Evolutionary conservation across 306 rosid genomes (phyloP), one percentile per base, ranked within the genome.

Genomic region (Rosa chinensis): DNA sequence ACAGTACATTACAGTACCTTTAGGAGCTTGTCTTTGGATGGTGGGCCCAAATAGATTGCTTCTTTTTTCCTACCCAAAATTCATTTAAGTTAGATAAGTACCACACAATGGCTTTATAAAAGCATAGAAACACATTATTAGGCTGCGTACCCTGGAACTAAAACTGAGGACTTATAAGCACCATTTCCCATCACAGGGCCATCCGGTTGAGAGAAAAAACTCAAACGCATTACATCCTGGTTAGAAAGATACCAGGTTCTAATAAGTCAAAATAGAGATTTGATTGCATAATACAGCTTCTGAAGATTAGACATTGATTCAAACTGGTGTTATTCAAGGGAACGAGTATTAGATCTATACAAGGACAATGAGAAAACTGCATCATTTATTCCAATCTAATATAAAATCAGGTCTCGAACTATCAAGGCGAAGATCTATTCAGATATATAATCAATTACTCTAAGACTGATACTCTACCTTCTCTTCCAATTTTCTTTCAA

Each of bases 161-260:
- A 85, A 56, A 80, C 64, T 32, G 97, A 89, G 74, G 99, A 89
- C 79, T 89, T 92, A 68, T 79, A 95, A 78, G 91, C 77, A 79
- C 98, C 89, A 70, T 90, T 90, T 86, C 98, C 99, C 82, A 88
- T 83, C 86, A 95, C 69, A 44, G 94, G 89, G 70, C 96, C 99
- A 89, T 95, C 99, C 14, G 98, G 99, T 88, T 91, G 94, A 81
- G 99, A 86, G 88, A 88, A 95, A 87, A 92, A 95, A 81, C 83
- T 82, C 87, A 93, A 90, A 53, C 80, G 91, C 72, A 95, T 83
- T 56, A 80, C 86, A 75, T 95, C 99, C 99, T 95, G 80, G 55
- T 78, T 79, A 61, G 42, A 78, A 25, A 74, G 61, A 72, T 62
- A 76, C 59, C 50, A 64, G n/a, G 40, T 55, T 12, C 76, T 28